Base-by-base conservation (phyloP, 495 filamentous ascomycete species). In the Clohesyomyces aquaticus region DNA sequence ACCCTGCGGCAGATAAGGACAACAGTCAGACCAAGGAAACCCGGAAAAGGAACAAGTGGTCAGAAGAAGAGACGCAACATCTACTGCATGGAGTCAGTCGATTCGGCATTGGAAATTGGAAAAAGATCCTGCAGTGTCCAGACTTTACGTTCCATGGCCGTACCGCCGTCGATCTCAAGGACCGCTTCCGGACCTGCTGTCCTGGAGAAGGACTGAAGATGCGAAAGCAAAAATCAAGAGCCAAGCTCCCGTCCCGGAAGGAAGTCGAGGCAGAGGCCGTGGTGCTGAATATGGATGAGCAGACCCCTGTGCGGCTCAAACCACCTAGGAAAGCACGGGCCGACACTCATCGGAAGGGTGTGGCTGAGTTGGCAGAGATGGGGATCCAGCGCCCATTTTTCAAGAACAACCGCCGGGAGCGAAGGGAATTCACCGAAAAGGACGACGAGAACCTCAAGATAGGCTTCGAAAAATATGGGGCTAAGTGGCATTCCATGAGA, bases 31-130 rank as follows among this genome's bases (percentile, higher is more conserved):
- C 42, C 55, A 61, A 42, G 23, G 66, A 61, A n/a, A 12, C 22
- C 38, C 62, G 54, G 45, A 70, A 69, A 52, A 71, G 55, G 65
- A 75, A 67, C 67, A 63, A 82, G 81, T 96, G 91, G 91, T 87
- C 87, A 0, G 87, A 94, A 52, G 85, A 91, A 68, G 92, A 96
- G 72, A 95, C 91, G 1, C 84, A 86, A 23, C 81, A 88, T 55
- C 76, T 96, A 11, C 74, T 95, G 26, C 79, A 85, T 55, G 92
- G 91, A 1, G 91, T 95, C 18, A 80, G 85, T 42, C 88, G 86
- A 60, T 90, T 91, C 73, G 91, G 91, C 0, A 87, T 95, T 55
- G 91, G 91, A 19, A 91, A 86, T 71, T 96, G 92, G 92, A 94
- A 88, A 38, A 84, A 84, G 45, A 95, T 96, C 16, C 73, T 94